Base-by-base conservation (phyloP, 176 grass and related monocot species). In the Phyllostachys edulis region DNA sequence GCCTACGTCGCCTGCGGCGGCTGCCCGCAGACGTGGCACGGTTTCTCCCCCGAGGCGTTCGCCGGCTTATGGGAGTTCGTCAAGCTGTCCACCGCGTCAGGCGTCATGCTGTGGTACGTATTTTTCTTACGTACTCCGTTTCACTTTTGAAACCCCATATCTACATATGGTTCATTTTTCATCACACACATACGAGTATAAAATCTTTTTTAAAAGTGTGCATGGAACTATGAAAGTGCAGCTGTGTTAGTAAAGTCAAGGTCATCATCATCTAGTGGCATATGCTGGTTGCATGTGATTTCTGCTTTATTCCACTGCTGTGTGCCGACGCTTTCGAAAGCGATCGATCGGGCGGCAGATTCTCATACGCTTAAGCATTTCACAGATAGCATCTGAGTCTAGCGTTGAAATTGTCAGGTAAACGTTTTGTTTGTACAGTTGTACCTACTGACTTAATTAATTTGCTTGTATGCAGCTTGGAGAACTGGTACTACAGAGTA, bases 401-500 rank as follows among this genome's bases (percentile, higher is more conserved):
- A 17, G 15, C 15, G 49, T 51, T 17, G 49, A 16, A 17, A 51
- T 17, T 51, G 49, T 5, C 6, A 5, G 15, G 51, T 18, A 20
- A 20, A 54, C 17, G 51, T 20, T 54, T 51, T 5, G 5, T 51
- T 6, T 51, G 49, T 10, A 44, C 39, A 0, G 39, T 7, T 41
- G 6, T 41, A 7, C 39, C 39, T 49, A 13, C 10, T 78, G 50
- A 62, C 27, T 17, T 0, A 1, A 5, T 17, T 0, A 1, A 5
- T 41, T 66, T 45, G 63, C 38, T 11, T 70, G 16, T 44, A 23
- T 32, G 75, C 90, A 98, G 95, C 82, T 76, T 98, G 89, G 95
- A 98, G 89, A 95, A 94, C 20, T 95, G 95, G 95, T 98, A 98
- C 80, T 98, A 98, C 67, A 88, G 95, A 82, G 86, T 98, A 66